phyloP scores from a whole-genome alignment of 1,284 basidiomycete species.

The Leccinum pachyderme region DNA sequence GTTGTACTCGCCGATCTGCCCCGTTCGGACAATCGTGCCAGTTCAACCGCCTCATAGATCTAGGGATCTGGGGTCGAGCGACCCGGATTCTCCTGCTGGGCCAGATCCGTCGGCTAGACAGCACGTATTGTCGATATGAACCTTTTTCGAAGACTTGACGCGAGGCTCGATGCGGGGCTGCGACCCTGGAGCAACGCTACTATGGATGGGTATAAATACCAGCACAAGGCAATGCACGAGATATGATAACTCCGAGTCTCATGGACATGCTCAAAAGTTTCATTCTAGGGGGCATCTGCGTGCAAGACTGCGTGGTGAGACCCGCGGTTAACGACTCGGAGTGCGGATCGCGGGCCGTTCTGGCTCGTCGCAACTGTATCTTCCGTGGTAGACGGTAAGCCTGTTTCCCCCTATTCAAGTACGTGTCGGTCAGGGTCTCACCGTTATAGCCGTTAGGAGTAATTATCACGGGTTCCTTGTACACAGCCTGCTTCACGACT shows the following conservation, averaged over 20 bases:
- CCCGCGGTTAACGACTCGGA: too few relatives aligned
- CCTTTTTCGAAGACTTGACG: background rate
- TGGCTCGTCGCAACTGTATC: background rate
- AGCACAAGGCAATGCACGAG: background rate
- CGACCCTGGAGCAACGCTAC: background rate
- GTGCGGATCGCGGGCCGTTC: too few relatives aligned
- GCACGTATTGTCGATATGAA: background rate
- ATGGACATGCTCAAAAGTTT: background rate
- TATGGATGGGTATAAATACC: constrained; percentile 6
- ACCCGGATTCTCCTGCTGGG: background rate
- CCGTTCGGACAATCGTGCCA: background rate
- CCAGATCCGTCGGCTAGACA: background rate
- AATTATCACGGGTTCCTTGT: background rate
- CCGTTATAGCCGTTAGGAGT: background rate
- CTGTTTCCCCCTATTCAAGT: background rate
- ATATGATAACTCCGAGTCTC: background rate
- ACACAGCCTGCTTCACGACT: background rate
- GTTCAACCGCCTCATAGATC: background rate
- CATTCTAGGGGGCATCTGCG: background rate
- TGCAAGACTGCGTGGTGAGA: background rate
- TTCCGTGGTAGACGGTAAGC: background rate
- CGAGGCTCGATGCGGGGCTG: background rate
- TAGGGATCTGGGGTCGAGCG: background rate
- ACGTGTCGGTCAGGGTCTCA: background rate
- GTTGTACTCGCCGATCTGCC: background rate